Evolutionary conservation across 441 rosid genomes (phyloP).

Genomic region (Pelargonium cotyledonis): DNA sequence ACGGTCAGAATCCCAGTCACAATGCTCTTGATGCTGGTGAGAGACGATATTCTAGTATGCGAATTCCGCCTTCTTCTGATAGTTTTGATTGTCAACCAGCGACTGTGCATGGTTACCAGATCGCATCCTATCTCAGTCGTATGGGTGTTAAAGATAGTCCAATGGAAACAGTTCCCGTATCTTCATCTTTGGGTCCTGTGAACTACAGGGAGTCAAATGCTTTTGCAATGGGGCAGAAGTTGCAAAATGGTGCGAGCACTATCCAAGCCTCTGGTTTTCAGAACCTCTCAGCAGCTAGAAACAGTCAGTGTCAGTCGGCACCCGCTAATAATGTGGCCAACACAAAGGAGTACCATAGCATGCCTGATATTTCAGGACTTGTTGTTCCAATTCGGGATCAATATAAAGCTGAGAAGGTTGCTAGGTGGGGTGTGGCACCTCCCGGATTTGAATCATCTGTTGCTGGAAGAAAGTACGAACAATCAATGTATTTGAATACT

Average conservation of each 20-base stretch:
- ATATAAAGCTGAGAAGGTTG: conserved; percentile 39
- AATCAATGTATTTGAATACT: conserved; percentile 37
- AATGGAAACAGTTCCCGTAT: conserved; percentile 39
- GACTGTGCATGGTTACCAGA: conserved; percentile 71
- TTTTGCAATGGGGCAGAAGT: conserved; percentile 48
- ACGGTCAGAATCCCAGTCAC: conserved; percentile 38
- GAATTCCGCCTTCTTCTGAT: conserved; percentile 50
- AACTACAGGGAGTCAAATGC: conserved; percentile 49
- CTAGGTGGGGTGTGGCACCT: conserved; percentile 39
- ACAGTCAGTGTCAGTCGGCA: conserved; percentile 41
- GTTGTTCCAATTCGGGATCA: conserved; percentile 48
- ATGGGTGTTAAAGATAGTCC: conserved; percentile 50
- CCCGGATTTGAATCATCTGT: conserved; percentile 48
- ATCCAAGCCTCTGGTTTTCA: conserved; percentile 57
- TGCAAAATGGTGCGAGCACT: conserved; percentile 52
- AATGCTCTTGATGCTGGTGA: conserved; percentile 46
- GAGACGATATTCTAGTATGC: conserved; percentile 61
- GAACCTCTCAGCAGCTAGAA: conserved; percentile 47
- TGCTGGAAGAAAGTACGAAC: conserved; percentile 42
- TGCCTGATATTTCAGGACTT: conserved; percentile 78
- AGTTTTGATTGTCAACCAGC: conserved; percentile 71
- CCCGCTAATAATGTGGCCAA: conserved; percentile 39
- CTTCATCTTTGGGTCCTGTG: conserved; percentile 40
- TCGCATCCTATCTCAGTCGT: conserved; percentile 47
- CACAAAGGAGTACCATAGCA: conserved; percentile 71